Evolutionary conservation across 805 yeast genomes (phyloP).

Genomic region (Sugiyamaella valdiviana): DNA sequence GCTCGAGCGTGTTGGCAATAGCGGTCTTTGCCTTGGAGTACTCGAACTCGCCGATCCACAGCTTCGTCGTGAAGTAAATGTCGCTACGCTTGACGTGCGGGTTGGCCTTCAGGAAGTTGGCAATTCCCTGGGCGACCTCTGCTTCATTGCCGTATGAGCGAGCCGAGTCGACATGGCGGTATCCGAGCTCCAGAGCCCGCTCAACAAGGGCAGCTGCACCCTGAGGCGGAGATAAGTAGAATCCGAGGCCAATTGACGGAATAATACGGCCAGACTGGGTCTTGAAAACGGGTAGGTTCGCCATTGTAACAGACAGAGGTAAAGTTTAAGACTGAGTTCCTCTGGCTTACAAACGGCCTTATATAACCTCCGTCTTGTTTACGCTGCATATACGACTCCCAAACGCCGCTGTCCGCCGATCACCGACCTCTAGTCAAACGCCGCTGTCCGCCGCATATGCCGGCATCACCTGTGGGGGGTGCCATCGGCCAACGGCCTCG

Average conservation of each 20-base stretch:
- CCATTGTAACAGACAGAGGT: too few relatives aligned
- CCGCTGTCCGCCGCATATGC: too few relatives aligned
- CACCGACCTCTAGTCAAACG: too few relatives aligned
- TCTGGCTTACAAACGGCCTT: too few relatives aligned
- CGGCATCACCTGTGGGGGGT: too few relatives aligned
- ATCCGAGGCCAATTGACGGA: constrained; percentile 28
- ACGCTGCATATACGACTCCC: too few relatives aligned
- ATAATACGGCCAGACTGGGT: constrained; percentile 41
- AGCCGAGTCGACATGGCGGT: constrained; percentile 71
- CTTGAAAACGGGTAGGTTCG: not conserved
- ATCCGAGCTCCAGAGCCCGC: constrained; percentile 59
- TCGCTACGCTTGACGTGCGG: constrained; percentile 47
- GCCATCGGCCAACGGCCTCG: too few relatives aligned
- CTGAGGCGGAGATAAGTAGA: constrained; percentile 18
- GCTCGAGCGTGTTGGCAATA: constrained; percentile 49
- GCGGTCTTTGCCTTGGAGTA: constrained; percentile 33
- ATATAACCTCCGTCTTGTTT: too few relatives aligned
- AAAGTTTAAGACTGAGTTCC: too few relatives aligned
- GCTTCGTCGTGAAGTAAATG: constrained; percentile 57
- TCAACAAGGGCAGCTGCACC: constrained; percentile 39
- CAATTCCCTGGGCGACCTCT: constrained; percentile 56
- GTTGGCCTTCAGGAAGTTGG: constrained; percentile 43
- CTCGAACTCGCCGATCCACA: constrained; percentile 54
- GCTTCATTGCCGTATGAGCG: constrained; percentile 55
- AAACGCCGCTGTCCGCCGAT: too few relatives aligned